Base-by-base conservation (phyloP, 768 basidiomycete genomes). In the Tubosaeta sp. region DNA sequence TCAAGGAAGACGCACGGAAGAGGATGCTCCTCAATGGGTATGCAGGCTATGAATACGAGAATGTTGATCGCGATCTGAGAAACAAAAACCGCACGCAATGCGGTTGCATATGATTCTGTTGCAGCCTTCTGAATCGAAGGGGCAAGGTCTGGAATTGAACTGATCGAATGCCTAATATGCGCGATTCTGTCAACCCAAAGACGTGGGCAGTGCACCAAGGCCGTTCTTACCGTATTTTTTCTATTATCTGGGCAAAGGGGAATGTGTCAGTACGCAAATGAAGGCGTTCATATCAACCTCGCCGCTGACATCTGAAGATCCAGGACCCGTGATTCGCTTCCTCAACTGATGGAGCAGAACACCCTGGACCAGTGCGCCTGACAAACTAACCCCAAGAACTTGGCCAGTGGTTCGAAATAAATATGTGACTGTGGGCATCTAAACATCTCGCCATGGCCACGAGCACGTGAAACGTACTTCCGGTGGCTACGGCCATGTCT, bases 391-490 rank as follows among this genome's bases (percentile, higher is more conserved):
- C 33, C 95, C 97, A 50, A 97, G 78, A 22, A 97, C 97, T 74
- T 97, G 95, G 3, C 95, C 95, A 16, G 91, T 88, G 8, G 92
- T 94, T 57, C 95, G 77, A 76, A 95, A 95, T 43, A 97, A 76
- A 70, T 98, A 98, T 31, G 89, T 90, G 61, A 95, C 93, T 95
- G 60, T 41, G 19, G 5, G 47, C 26, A n/a, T 46, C 47, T 49
- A 34, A 64, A 55, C 50, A 44, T 33, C 22, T 31, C 11, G n/a
- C 46, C 39, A 54, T 46, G 33, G 25, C 35, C 50, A 38, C 50
- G 51, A 46, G 46, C 55, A 56, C 32, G 46, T 49, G 49, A 27
- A 58, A 75, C 88, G 74, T 72, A 94, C 92, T 88, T 67, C 92
- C 92, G 32, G 88, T 95, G 47, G 91, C 91, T 39, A 95, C 84